phyloP scores from a whole-genome alignment of 208 protist species.

The Wallacemonas sp. region DNA sequence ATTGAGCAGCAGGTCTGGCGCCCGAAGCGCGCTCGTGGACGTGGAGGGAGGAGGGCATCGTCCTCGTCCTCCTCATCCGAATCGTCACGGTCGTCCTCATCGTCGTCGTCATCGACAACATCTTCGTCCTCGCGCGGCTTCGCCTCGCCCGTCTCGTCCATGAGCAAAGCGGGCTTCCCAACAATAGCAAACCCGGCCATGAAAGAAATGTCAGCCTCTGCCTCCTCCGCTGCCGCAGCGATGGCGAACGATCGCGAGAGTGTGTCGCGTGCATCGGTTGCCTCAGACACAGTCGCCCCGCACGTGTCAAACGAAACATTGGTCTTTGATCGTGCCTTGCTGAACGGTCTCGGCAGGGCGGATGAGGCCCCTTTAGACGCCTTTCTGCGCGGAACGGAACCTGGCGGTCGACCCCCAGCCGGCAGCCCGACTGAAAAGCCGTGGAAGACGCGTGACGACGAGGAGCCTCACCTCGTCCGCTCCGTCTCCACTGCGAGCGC shows the following conservation, averaged over 20 bases:
- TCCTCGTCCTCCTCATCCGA: background rate
- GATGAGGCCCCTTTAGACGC: background rate
- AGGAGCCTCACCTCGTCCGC: background rate
- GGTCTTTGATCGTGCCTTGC: constrained; percentile 1
- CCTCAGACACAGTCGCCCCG: background rate
- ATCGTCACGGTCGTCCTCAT: background rate
- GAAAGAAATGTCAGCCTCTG: too few relatives aligned
- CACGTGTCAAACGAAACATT: constrained; percentile 8
- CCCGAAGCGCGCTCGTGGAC: background rate
- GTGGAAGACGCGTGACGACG: background rate
- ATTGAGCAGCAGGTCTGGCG: constrained; percentile 32
- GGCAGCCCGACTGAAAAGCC: background rate
- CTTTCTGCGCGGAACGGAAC: background rate
- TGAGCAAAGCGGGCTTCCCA: too few relatives aligned
- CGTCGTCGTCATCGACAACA: background rate
- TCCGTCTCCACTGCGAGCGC: constrained; percentile 9
- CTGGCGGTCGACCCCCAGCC: background rate
- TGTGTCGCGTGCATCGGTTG: background rate
- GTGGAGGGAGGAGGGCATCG: background rate
- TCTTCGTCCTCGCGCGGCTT: background rate
- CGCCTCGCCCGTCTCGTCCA: background rate
- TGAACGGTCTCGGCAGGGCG: background rate
- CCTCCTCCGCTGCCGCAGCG: too few relatives aligned
- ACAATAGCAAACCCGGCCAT: too few relatives aligned
- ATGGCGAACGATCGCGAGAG: too few relatives aligned